Evolutionary conservation across 306 rosid genomes (phyloP), one percentile per base, ranked within the genome.

Genomic region (Lotus japonicus): DNA sequence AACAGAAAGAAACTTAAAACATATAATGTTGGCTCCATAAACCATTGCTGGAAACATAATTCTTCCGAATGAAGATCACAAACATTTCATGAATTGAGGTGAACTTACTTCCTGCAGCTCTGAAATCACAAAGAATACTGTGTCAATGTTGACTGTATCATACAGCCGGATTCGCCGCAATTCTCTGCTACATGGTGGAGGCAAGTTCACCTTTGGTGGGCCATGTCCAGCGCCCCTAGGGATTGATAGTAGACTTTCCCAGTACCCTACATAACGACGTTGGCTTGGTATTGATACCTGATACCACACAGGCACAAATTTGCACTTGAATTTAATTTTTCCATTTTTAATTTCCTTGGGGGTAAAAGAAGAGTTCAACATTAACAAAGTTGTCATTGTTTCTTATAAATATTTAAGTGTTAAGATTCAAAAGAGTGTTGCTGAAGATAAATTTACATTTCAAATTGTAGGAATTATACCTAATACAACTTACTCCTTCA

Each of bases 221-320:
- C 72, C 87, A 48, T 68, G 19, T 49, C 61, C 66, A 44, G 72
- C 18, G 11, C 80, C 84, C 48, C 58, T 45, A 11, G 90, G 88
- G 66, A 70, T 69, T 13, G 90, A 81, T 71, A 94, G 90, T 11
- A 82, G 19, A 16, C 65, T 76, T 23, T 74, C 85, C 92, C 95
- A 88, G 65, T 88, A 94, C 46, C 78, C 73, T 39, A 90, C 97
- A 9, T 87, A 90, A 26, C 97, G 95, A 18, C 96, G 88, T 72
- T 94, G 99, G 86, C 99, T 94, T 77, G 97, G 99, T 82, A 90
- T 94, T 5, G 99, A 94, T 74, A 94, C 99, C 99, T 94, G 79
- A 73, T 67, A 13, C 33, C 58, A 68, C 56, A 73, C 49, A 64
- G 52, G 52, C 67, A 61, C 18, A 66, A 58, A 18, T 51, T 50